phyloP scores from a whole-genome alignment of 768 basidiomycete species.

The Xerocomellus intermedius region DNA sequence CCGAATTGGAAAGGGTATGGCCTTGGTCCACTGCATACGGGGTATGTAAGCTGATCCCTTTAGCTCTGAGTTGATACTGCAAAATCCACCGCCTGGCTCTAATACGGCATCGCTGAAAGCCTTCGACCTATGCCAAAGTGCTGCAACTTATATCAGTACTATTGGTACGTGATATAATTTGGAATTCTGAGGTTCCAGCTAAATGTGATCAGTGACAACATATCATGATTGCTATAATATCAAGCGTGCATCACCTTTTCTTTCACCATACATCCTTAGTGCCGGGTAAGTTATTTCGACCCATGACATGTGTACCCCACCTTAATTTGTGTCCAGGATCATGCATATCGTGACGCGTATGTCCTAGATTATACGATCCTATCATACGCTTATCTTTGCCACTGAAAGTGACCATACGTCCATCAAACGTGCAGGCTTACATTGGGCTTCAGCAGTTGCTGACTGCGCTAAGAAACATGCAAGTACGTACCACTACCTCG shows the following conservation, averaged over 20 bases:
- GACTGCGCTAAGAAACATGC: conserved; percentile 63
- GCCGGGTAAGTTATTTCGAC: conserved; percentile 55
- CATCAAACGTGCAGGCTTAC: conserved; percentile 67
- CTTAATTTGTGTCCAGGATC: conserved; percentile 45
- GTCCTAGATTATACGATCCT: conserved; percentile 22
- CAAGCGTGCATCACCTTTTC: conserved; percentile 58
- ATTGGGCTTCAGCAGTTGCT: conserved; percentile 65
- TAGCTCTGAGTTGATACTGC: conserved; percentile 44
- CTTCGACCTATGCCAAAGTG: conserved; percentile 72
- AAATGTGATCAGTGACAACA: conserved; percentile 41
- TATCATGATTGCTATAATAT: conserved; percentile 64
- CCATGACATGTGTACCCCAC: background rate
- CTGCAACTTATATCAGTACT: conserved; percentile 67
- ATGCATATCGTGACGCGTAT: conserved; percentile 76
- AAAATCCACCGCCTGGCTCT: conserved; percentile 38
- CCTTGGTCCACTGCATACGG: background rate
- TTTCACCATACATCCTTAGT: conserved; percentile 67
- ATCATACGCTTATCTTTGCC: conserved; percentile 12
- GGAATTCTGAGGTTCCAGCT: background rate
- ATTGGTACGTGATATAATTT: conserved; percentile 45
- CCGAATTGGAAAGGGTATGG: conserved; percentile 68
- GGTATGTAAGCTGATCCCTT: background rate
- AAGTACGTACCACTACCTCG: conserved; percentile 39
- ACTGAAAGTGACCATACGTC: conserved; percentile 62
- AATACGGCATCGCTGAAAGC: conserved; percentile 57